These are phyloP conservation scores for Candida nitratophila DNA, from an alignment of 805 yeast species.

Conservation along the genomic window DNA sequence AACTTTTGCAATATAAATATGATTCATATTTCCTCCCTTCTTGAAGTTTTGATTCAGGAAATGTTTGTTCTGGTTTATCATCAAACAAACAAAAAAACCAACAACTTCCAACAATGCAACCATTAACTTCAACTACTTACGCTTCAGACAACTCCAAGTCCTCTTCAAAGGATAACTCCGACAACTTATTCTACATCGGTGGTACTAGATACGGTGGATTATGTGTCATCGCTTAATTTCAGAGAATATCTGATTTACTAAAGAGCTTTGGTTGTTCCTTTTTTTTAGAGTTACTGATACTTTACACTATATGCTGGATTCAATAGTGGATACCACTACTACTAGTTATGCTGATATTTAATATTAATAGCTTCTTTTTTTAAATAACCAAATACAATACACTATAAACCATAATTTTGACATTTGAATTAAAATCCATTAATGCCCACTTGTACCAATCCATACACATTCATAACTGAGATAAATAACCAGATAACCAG, in stretches of 20 bases:
- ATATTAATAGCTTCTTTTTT: no score
- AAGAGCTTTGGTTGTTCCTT: no score
- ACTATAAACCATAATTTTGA: not conserved
- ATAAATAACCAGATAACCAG: conserved; percentile 60
- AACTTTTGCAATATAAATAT: no score
- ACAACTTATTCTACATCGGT: not conserved
- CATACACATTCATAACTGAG: conserved; percentile 57
- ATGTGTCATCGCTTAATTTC: not conserved
- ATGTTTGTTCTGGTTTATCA: no score
- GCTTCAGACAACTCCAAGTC: not conserved
- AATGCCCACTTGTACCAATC: conserved; percentile 33
- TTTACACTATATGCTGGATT: no score
- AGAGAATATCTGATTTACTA: no score
- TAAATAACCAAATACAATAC: no score
- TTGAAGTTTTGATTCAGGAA: no score
- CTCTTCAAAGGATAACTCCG: not conserved
- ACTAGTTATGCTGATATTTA: no score
- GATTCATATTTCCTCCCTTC: no score
- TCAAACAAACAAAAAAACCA: not conserved
- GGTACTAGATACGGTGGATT: not conserved
- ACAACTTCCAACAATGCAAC: not conserved
- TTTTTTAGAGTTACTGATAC: no score
- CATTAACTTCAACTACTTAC: not conserved
- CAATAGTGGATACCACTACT: no score
- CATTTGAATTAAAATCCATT: conserved; percentile 5